These are phyloP conservation scores for Xylaria curta DNA, from an alignment of 495 filamentous ascomycete species.

Conservation along the genomic window DNA sequence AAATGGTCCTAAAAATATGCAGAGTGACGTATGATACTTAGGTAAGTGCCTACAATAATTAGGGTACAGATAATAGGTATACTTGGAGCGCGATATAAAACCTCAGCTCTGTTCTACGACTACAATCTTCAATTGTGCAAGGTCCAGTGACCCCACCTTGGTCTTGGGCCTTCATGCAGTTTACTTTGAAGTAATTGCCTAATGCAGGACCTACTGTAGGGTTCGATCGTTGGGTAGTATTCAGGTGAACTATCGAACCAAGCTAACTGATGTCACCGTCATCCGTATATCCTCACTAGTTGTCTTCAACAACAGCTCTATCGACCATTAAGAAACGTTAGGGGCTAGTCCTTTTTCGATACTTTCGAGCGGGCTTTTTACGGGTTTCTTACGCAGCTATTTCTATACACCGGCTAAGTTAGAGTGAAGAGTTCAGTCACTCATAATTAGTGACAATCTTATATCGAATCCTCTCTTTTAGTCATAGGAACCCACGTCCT, in stretches of 20 bases:
- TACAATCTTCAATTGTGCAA: background rate
- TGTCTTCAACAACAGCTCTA: background rate
- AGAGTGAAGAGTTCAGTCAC: background rate
- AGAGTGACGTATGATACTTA: background rate
- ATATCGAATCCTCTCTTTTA: background rate
- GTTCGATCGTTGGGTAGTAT: background rate
- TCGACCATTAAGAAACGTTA: background rate
- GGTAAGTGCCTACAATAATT: no score
- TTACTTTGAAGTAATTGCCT: background rate
- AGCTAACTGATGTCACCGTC: background rate
- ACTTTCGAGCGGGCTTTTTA: background rate
- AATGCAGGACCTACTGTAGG: background rate
- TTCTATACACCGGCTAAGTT: background rate
- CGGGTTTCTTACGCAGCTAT: background rate
- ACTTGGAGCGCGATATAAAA: background rate
- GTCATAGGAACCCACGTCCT: background rate
- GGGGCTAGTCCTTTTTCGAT: background rate
- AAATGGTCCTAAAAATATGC: background rate
- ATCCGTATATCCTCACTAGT: background rate
- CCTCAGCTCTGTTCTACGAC: background rate
- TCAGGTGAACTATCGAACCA: background rate
- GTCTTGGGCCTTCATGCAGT: background rate
- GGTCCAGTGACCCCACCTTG: background rate
- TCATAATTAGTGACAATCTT: background rate
- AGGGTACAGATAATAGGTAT: background rate